A percentile compares a stretch with the other conserved stretches of the same genome.
Evolutionary conservation across 305 asterid species (phyloP).

Genomic region (Coffea humblotiana): DNA sequence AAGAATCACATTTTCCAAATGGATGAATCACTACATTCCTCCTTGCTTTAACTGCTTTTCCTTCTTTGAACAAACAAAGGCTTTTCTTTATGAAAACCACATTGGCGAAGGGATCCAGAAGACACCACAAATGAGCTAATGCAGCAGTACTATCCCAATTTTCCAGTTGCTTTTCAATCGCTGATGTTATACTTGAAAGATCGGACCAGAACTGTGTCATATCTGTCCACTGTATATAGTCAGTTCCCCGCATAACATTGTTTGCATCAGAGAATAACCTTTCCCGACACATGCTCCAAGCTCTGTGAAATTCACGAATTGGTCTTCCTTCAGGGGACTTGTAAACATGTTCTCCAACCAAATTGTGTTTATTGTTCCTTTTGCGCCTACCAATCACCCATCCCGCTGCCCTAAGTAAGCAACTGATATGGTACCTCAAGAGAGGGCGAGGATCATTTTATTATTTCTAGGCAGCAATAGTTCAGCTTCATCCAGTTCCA

Average conservation of each 20-base stretch:
- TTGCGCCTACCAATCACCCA: slow-evolving; percentile 97
- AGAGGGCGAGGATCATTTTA: slow-evolving; percentile 95
- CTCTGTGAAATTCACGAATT: slow-evolving; percentile 87
- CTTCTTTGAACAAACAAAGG: slow-evolving; percentile 75
- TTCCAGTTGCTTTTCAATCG: slow-evolving; percentile 59
- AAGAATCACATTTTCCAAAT: slow-evolving; percentile 28
- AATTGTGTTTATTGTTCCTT: slow-evolving; percentile 73
- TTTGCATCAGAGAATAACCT: slow-evolving; percentile 53
- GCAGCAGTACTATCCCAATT: slow-evolving; percentile 50
- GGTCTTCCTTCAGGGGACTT: slow-evolving; percentile 94
- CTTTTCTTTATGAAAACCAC: slow-evolving; percentile 85
- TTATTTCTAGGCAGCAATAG: slow-evolving; percentile 61
- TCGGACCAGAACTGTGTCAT: slow-evolving; percentile 71
- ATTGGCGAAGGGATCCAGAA: slow-evolving; percentile 90
- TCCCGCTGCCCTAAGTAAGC: slow-evolving; percentile 79
- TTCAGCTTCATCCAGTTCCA: slow-evolving; percentile 71
- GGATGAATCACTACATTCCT: slow-evolving; percentile 56
- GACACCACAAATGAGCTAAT: slow-evolving; percentile 83
- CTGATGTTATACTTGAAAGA: slow-evolving; percentile 51
- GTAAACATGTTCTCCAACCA: slow-evolving; percentile 86
- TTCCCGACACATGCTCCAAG: slow-evolving; percentile 87
- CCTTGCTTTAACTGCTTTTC: slow-evolving; percentile 64
- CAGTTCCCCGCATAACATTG: slow-evolving; percentile 40
- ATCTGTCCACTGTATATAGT: slow-evolving; percentile 67
- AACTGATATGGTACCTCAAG: slow-evolving; percentile 88